phyloP scores from a whole-genome alignment of 225 moss, liverwort and hornwort species.

The Bryum argenteum region DNA sequence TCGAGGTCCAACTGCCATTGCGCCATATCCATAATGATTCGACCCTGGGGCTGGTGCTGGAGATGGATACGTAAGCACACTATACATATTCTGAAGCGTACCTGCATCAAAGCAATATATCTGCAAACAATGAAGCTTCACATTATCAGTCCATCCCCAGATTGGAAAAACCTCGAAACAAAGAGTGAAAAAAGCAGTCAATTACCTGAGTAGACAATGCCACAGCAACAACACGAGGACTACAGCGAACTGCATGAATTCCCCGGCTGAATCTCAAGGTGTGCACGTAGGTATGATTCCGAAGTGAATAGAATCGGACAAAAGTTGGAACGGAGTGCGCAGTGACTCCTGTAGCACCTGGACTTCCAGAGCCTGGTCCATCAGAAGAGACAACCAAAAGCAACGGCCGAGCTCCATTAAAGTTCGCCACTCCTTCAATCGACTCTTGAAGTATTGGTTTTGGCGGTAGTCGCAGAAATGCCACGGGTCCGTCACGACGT shows the following conservation, averaged over 20 bases:
- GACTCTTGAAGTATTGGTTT: conserved; percentile 56
- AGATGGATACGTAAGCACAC: conserved; percentile 86
- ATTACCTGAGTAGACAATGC: conserved; percentile 86
- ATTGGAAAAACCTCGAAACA: neutral
- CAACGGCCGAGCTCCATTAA: conserved; percentile 66
- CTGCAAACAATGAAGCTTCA: conserved; percentile 44
- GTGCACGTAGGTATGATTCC: conserved; percentile 87
- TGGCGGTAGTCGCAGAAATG: conserved; percentile 88
- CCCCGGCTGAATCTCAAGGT: conserved; percentile 80
- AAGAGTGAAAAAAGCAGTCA: neutral
- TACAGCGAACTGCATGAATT: conserved; percentile 92
- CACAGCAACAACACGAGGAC: conserved; percentile 87
- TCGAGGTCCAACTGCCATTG: conserved; percentile 92
- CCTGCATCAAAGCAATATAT: conserved; percentile 94
- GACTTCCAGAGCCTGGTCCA: conserved; percentile 53
- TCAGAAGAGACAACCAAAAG: conserved; percentile 89
- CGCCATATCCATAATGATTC: conserved; percentile 74
- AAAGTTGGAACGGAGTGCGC: conserved; percentile 78
- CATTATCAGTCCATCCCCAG: neutral
- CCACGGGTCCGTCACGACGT: conserved; percentile 87
- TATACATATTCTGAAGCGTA: conserved; percentile 84
- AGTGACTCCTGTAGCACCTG: conserved; percentile 62
- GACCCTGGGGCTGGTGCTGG: conserved; percentile 58
- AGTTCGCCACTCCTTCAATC: conserved; percentile 56
- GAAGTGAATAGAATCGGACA: conserved; percentile 89